Base-by-base conservation (phyloP, 192 early-diverging fungal genomes). In the Ambispora gerdemannii region DNA sequence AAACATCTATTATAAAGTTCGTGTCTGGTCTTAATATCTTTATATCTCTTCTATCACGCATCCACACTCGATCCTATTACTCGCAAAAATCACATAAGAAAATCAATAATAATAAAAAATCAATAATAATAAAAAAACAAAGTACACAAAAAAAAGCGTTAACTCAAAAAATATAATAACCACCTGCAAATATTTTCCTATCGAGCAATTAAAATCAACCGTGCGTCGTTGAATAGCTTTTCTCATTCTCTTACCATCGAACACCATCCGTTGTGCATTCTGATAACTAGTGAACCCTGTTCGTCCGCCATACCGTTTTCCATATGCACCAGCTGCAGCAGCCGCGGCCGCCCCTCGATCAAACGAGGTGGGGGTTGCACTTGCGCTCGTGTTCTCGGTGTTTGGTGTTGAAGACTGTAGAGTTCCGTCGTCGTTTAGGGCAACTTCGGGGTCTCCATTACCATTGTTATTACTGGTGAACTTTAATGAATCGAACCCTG, bases 141-240 rank as follows among this genome's bases (percentile, higher is more conserved):
- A n/a, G n/a, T n/a, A n/a, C n/a, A n/a, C n/a, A n/a, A n/a, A n/a
- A n/a, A n/a, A 72, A 3, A 66, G 10, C n/a, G 67, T 65, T 15
- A 72, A 38, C 50, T 35, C 2, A 30, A 13, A 38, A 28, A 43
- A 15, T 43, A 43, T 32, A 27, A 49, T 25, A 56, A 70, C 17
- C 82, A 93, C 88, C 82, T 93, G 86, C 49, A 91, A 77, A 67
- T 90, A 89, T 65, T 88, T 84, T 47, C 89, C 86, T 13, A 95
- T 83, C 27, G 90, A 84, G 20, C 91, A 84, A 70, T 95, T 92
- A 76, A 93, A 95, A 78, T 99, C 97, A 19, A 99, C 91, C 0
- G 97, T 99, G 11, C 91, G 83, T 52, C 97, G 81, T 78, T 97
- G 93, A 70, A 96, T 90, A 13, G 92, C 92, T 75, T 93, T 91